phyloP scores from a whole-genome alignment of 169 alveolate genomes.

The Plasmodium falciparum region DNA sequence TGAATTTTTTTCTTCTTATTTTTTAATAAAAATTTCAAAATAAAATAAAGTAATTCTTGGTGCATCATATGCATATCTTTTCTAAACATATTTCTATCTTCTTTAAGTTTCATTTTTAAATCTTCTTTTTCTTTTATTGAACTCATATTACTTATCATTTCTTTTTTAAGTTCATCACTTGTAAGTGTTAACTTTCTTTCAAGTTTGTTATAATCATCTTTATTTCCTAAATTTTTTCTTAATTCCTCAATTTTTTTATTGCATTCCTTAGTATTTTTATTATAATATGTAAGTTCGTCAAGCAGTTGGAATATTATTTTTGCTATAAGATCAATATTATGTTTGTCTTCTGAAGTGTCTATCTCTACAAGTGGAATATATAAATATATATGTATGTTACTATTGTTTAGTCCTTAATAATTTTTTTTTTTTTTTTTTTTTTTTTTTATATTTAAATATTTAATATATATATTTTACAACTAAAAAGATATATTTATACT shows the following conservation, averaged over 20 bases:
- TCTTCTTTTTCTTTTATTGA: slow-evolving; percentile 55
- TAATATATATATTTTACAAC: too few species aligned
- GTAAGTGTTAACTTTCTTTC: slow-evolving; percentile 64
- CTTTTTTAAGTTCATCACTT: slow-evolving; percentile 70
- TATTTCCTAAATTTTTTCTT: slow-evolving; percentile 42
- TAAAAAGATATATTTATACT: too few species aligned
- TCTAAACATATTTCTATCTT: slow-evolving; percentile 64
- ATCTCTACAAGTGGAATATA: slow-evolving; percentile 30
- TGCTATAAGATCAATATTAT: slow-evolving; percentile 55
- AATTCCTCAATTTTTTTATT: slow-evolving; percentile 67
- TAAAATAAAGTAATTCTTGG: slow-evolving; percentile 30
- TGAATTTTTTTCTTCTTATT: slow-evolving; percentile 42
- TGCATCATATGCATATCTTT: slow-evolving; percentile 41
- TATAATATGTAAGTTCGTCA: slow-evolving; percentile 52
- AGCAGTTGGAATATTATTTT: slow-evolving; percentile 20
- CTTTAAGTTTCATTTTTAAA: slow-evolving; percentile 60
- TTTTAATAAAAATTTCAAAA: slow-evolving; percentile 26
- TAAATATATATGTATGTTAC: slow-evolving; percentile 3
- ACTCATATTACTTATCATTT: slow-evolving; percentile 68
- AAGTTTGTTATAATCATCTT: slow-evolving; percentile 40
- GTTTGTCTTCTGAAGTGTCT: slow-evolving; percentile 36
- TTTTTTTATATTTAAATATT: too few species aligned
- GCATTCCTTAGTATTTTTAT: slow-evolving; percentile 50
- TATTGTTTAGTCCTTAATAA: neutral
- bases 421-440: too few species aligned